Evolutionary conservation across 2,329 filamentous ascomycete species (phyloP), one percentile per base, ranked within the genome.

Genomic region (Scortechinia acanthostroma): DNA sequence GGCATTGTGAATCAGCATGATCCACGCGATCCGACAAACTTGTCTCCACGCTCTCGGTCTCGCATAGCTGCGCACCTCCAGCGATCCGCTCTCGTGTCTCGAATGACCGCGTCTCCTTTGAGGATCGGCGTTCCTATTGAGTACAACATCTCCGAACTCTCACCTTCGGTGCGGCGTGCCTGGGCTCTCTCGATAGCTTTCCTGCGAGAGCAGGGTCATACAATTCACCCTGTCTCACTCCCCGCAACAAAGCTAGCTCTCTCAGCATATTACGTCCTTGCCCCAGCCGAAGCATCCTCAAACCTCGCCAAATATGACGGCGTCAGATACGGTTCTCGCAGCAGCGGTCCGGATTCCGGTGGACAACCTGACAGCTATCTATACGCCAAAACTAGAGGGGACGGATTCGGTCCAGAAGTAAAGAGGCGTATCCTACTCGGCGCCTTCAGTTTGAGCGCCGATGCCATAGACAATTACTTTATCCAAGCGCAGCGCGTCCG

Each of bases 221-320:
- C 63, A 1, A 64, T 88, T 23, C 68, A 77, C 42, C 66, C 76
- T 13, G 66, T 88, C 25, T 78, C 75, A 2, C 66, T 88, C 3
- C 82, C 83, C n/a, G 70, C 74, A 2, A 88, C 83, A 40, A 84
- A 80, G 50, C 83, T 88, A 52, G 91, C 93, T 0, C 77, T 98
- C 1, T 88, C 90, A 17, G 87, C 93, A 23, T 98, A 98, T 69
- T 98, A 98, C 62, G 78, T 98, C 46, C 81, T 98, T 46, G 94
- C 93, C 1, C 89, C 93, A 0, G 91, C 93, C 15, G 93, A 98
- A 65, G 93, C 93, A 3, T 89, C 89, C 1, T 97, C 91, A 15
- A 98, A 98, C 56, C 77, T 98, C 2, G 88, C 93, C 47, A 96
- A 95, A 61, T 98, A 96, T 61, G 94, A 98, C 55, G 93, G 93